Base-by-base conservation (phyloP, 129 eudicot species). In the Lactuca sativa region DNA sequence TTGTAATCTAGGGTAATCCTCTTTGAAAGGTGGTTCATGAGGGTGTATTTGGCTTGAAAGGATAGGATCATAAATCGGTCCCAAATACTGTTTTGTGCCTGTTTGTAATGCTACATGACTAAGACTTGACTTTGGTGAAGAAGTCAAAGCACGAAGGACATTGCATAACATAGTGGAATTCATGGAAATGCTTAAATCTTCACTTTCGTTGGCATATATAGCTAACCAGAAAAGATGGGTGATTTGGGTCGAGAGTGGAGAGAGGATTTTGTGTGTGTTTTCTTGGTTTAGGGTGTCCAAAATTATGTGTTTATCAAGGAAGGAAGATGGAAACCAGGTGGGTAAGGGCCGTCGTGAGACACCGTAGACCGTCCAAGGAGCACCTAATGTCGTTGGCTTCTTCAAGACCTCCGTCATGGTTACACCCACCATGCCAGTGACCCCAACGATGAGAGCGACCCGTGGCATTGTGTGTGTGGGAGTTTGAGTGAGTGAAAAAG, bases 141-240 rank as follows among this genome's bases (percentile, higher is more conserved):
- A 59, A 0, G 36, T 18, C 6, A 74, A 68, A 0, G 57, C 55
- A 11, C 34, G 15, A 11, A 76, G 43, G 21, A 76, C 74, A 37
- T 76, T 76, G 10, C 37, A 41, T 12, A 76, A 64, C 80, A 76
- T 76, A 33, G 36, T 9, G 2, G 74, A 47, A 57, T 76, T 76
- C 0, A 9, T 3, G 18, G 74, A 14, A 16, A 67, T 11, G 37
- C 51, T 76, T 9, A n/a, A 0, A 21, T 76, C 64, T 30, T 76
- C 74, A 10, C 34, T 9, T 15, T 67, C 63, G 1, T 64, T 9
- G 3, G 59, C 64, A 2, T 49, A 15, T 7, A 75, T 16, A 33
- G 80, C 80, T 4, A 76, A 10, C 80, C 74, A 76, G n/a, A 76
- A 76, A 9, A 76, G 56, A 40, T 76, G 74, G 5, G 80, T 59